phyloP scores from a whole-genome alignment of 2,329 filamentous ascomycete species.

The Bipolaris gigantea region DNA sequence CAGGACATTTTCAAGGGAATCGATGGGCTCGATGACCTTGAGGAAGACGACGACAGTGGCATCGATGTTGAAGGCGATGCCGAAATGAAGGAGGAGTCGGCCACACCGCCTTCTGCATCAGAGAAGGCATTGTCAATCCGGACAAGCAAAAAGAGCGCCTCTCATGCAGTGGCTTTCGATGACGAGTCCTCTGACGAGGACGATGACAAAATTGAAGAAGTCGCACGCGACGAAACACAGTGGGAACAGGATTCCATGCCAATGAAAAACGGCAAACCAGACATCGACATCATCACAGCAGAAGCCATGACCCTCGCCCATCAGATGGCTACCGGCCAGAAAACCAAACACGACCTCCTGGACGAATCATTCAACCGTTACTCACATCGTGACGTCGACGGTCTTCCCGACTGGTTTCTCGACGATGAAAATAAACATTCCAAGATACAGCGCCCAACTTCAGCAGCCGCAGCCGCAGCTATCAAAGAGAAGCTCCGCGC shows the following conservation, averaged over 20 bases:
- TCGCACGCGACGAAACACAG: slow-evolving; percentile 58
- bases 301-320: slow-evolving; percentile 98
- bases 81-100: slow-evolving; percentile 16
- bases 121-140: slow-evolving; percentile 22
- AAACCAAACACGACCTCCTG: slow-evolving; percentile 74
- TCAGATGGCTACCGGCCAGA: slow-evolving; percentile 82
- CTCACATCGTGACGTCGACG: slow-evolving; percentile 86
- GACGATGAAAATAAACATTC: slow-evolving; percentile 89
- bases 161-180: slow-evolving; percentile 30
- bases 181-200: slow-evolving; percentile 42
- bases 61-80: slow-evolving; percentile 45
- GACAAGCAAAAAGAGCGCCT: slow-evolving; percentile 20
- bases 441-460: slow-evolving; percentile 83
- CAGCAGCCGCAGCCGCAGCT: slow-evolving; percentile 82
- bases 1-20: slow-evolving; percentile 93
- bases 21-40: slow-evolving; percentile 64
- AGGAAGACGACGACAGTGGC: slow-evolving; percentile 48
- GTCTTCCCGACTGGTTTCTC: slow-evolving; percentile 95
- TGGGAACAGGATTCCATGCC: slow-evolving; percentile 70
- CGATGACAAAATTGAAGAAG: slow-evolving; percentile 62
- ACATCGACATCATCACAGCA: slow-evolving; percentile 98
- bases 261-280: slow-evolving; percentile 65
- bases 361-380: slow-evolving; percentile 95
- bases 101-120: slow-evolving; percentile 12
- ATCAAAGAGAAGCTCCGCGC: slow-evolving; percentile 95